phyloP scores from a whole-genome alignment of 345 rosid genomes.

The Eucalyptus cloeziana region DNA sequence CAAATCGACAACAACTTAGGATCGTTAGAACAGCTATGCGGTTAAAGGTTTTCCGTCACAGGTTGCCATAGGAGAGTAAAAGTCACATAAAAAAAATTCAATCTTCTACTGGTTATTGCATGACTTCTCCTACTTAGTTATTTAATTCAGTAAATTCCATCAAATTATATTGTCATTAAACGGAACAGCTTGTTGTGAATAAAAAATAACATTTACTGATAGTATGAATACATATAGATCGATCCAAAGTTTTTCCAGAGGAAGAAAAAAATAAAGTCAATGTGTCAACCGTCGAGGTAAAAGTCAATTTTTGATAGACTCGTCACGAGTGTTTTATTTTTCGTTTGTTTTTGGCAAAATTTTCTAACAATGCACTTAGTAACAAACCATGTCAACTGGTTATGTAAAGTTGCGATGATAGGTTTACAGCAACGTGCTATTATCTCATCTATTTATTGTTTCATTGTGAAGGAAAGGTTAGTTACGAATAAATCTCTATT shows the following conservation, averaged over 20 bases:
- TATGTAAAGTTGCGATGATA: neutral
- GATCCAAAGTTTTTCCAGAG: neutral
- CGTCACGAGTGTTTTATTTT: neutral
- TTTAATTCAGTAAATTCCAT: neutral
- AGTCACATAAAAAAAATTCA: neutral
- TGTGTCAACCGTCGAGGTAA: neutral
- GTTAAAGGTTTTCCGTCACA: neutral
- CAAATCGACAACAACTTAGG: neutral
- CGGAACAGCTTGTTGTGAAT: neutral
- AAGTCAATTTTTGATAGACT: neutral
- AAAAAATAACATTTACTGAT: neutral
- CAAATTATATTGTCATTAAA: neutral
- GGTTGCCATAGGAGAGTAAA: neutral
- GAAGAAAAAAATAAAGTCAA: neutral
- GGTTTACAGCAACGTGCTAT: neutral
- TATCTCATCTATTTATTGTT: neutral
- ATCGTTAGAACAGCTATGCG: neutral
- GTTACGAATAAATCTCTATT: neutral
- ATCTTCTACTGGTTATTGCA: neutral
- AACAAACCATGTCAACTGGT: neutral
- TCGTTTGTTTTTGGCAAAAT: neutral
- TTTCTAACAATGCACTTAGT: neutral
- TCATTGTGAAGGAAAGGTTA: neutral
- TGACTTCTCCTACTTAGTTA: neutral
- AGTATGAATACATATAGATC: neutral